Evolutionary conservation across 139 green algal genomes (phyloP), one percentile per base, ranked within the genome.

Genomic region (Micractinium sp.): DNA sequence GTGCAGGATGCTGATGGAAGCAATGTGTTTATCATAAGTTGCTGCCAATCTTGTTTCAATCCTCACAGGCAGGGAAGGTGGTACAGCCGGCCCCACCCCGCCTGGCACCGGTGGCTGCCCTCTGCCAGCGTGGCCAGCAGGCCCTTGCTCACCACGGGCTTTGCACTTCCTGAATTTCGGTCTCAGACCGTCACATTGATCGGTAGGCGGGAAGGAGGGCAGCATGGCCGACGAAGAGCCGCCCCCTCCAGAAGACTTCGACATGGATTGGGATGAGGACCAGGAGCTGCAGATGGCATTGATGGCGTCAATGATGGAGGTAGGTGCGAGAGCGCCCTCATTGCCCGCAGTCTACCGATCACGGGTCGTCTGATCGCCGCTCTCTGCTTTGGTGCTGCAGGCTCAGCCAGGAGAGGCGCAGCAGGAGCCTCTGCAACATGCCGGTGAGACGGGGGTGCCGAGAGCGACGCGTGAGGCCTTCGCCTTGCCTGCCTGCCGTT

Each of bases 241-340:
- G 74, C 33, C 33, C 25, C 56, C 56, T 36, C 81, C 56, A 1
- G 81, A 27, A 20, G 81, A 86, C 63, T 23, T 73, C 7, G 38
- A 87, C 36, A 79, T 87, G 63, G 61, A 78, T 35, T 2, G 33
- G 18, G 81, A 86, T 7, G 81, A 86, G 19, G 81, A 86, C 22
- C 31, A 74, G 47, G 63, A 79, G 36, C 36, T 87, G 63, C 82
- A 87, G 35, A 16, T 63, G 36, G 82, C 82, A 22, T 66, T 87
- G 63, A 60, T 86, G 33, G 81, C 81, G 29, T 85, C 80, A 22
- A 53, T 85, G 53, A 60, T 60, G 25, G 47, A 85, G 80, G 80
- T 85, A 29, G 14, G 80, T 29, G 29, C 23, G 2, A n/a, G 7
- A 16, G 22, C 5, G 16, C 23, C 29, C 35, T 61, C 15, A n/a